Percentiles rank a stretch among this genome's conserved stretches.
These are phyloP conservation scores for Strobilomyces echinocephalus DNA, from an alignment of 768 basidiomycete species.

Conservation along the genomic window DNA sequence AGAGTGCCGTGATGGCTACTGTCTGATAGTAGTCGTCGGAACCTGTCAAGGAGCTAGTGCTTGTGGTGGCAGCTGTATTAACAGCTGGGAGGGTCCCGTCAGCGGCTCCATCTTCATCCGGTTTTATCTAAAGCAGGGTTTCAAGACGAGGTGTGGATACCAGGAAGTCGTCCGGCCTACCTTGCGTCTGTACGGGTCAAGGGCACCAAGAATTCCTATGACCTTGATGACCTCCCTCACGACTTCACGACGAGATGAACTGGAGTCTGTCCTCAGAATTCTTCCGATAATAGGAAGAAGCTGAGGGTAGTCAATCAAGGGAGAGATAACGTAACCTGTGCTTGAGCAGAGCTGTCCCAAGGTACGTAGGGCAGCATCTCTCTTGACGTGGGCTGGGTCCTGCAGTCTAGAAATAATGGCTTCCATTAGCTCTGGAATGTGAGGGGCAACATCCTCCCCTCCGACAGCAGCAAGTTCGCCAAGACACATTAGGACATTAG, in stretches of 20 bases:
- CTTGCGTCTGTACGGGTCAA: slow-evolving; percentile 95
- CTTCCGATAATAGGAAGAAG: slow-evolving; percentile 80
- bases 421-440: slow-evolving; percentile 84
- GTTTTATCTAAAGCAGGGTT: slow-evolving; percentile 40
- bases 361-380: slow-evolving; percentile 91
- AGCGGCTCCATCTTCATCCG: slow-evolving; percentile 57
- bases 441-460: slow-evolving; percentile 82
- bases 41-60: slow-evolving; percentile 53
- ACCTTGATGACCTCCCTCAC: slow-evolving; percentile 94
- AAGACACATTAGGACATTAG: slow-evolving; percentile 89
- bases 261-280: slow-evolving; percentile 79
- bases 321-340: slow-evolving; percentile 90
- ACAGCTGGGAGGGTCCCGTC: slow-evolving; percentile 59
- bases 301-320: slow-evolving; percentile 87
- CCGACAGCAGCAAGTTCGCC: slow-evolving; percentile 92
- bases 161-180: slow-evolving; percentile 36
- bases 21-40: slow-evolving; percentile 98
- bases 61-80: slow-evolving; percentile 65
- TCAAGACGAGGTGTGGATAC: slow-evolving; percentile 2
- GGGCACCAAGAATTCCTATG: slow-evolving; percentile 92
- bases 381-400: slow-evolving; percentile 81
- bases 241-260: slow-evolving; percentile 76
- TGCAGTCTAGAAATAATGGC: slow-evolving; percentile 84
- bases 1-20: slow-evolving; percentile 83
- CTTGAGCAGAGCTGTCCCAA: slow-evolving; percentile 95